phyloP scores from a whole-genome alignment of 305 asterid genomes.

The Fraxinus velutina region DNA sequence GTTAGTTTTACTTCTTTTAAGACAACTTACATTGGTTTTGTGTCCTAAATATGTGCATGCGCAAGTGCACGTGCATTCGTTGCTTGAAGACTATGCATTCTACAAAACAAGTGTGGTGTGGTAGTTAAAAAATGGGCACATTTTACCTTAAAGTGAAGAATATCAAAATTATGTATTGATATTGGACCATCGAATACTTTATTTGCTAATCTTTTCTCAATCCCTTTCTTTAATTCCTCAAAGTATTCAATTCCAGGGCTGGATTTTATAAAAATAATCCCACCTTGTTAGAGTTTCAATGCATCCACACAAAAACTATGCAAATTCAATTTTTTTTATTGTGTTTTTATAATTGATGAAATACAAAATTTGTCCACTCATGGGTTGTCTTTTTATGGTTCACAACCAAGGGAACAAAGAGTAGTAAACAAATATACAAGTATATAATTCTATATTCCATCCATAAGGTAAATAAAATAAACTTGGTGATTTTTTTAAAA shows the following conservation, averaged over 20 bases:
- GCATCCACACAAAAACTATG: slow-evolving; percentile 45
- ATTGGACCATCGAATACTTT: slow-evolving; percentile 12
- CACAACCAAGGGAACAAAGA: not conserved
- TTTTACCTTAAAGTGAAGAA: slow-evolving; percentile 26
- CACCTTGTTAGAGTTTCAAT: slow-evolving; percentile 35
- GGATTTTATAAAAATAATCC: slow-evolving; percentile 36
- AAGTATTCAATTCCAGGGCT: slow-evolving; percentile 39
- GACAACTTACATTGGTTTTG: slow-evolving; percentile 31
- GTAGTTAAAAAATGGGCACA: slow-evolving; percentile 28
- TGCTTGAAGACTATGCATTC: slow-evolving; percentile 50
- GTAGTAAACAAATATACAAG: not conserved
- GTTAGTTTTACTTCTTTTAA: slow-evolving; percentile 39
- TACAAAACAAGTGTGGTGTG: slow-evolving; percentile 31
- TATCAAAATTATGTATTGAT: not conserved
- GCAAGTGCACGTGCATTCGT: slow-evolving; percentile 57
- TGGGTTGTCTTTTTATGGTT: slow-evolving; percentile 6
- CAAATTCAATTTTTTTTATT: slow-evolving; percentile 33
- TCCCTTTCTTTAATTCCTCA: not conserved
- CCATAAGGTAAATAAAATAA: not conserved
- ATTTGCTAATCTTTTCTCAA: slow-evolving; percentile 2
- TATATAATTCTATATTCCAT: not conserved
- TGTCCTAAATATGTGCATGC: slow-evolving; percentile 36
- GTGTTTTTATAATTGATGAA: slow-evolving; percentile 19
- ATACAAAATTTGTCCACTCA: slow-evolving; percentile 42
- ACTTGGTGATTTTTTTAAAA: not conserved